Evolutionary conservation across 140 eudicot genomes (phyloP).

Genomic region (Bidens hawaiensis): DNA sequence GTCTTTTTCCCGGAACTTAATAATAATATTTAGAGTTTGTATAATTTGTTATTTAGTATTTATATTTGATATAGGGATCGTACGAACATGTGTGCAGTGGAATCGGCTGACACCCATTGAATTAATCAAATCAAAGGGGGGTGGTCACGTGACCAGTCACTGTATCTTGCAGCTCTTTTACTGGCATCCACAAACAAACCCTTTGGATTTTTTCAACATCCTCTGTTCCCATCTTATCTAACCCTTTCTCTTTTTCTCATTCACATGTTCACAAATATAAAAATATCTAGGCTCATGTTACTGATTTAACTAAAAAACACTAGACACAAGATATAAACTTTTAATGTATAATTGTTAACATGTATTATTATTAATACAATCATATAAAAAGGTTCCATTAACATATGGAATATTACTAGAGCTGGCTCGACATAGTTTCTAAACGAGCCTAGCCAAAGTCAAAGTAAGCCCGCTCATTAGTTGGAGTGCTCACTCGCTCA

Average conservation of each 20-base stretch:
- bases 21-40: too few species aligned
- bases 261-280: neutral
- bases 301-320: too few species aligned
- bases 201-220: slow-evolving; percentile 22
- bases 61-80: slow-evolving; percentile 24
- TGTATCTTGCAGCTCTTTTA: neutral
- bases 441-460: too few species aligned
- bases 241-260: neutral
- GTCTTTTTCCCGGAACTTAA: too few species aligned
- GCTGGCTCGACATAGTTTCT: too few species aligned
- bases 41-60: neutral
- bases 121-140: slow-evolving; percentile 2
- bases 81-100: slow-evolving; percentile 24
- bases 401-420: too few species aligned
- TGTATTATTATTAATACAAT: too few species aligned
- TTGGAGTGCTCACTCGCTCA: too few species aligned
- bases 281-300: neutral
- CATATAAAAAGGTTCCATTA: too few species aligned
- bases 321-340: too few species aligned
- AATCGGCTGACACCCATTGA: slow-evolving; percentile 26
- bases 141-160: slow-evolving; percentile 35
- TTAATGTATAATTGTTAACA: too few species aligned
- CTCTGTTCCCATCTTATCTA: neutral
- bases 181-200: slow-evolving; percentile 35
- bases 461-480: too few species aligned